Conservation (phyloP, 129 eudicot genomes). For the Chrysanthemum lavandulifolium region DNA sequence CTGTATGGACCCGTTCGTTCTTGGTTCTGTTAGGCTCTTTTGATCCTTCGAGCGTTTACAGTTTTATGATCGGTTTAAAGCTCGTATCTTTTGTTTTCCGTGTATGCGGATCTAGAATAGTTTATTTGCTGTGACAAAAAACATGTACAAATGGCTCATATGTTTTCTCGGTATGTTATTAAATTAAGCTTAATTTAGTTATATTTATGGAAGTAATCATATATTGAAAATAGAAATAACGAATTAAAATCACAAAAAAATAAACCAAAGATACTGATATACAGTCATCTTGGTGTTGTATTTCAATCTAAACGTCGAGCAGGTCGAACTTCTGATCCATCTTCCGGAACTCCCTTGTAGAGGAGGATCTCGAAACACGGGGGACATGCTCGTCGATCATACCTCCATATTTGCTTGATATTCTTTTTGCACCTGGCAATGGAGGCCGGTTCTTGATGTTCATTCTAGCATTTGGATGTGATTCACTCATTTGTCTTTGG, state of each 20-base stretch:
- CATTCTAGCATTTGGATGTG: slow-evolving; percentile 39
- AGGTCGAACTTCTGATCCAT: slow-evolving; percentile 33
- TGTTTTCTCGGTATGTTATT: background rate
- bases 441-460: slow-evolving; percentile 56
- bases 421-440: slow-evolving; percentile 38
- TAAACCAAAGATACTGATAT: slow-evolving; percentile 1
- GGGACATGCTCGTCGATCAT: slow-evolving; percentile 28
- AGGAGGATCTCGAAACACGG: slow-evolving; percentile 53
- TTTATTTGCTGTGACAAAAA: too few species aligned
- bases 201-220: background rate
- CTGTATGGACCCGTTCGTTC: too few species aligned
- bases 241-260: slow-evolving; percentile 15
- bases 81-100: too few species aligned
- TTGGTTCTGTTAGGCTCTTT: too few species aligned
- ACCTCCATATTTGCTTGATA: slow-evolving; percentile 26
- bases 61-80: background rate
- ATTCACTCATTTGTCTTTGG: slow-evolving; percentile 39
- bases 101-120: too few species aligned
- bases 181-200: background rate
- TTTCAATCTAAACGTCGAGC: slow-evolving; percentile 31
- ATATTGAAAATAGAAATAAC: background rate
- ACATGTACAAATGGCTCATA: too few species aligned
- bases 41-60: background rate
- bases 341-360: slow-evolving; percentile 52
- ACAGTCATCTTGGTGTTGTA: slow-evolving; percentile 14